Base-by-base conservation (phyloP, 2,329 filamentous ascomycete species). In the Grosmannia huntii region DNA sequence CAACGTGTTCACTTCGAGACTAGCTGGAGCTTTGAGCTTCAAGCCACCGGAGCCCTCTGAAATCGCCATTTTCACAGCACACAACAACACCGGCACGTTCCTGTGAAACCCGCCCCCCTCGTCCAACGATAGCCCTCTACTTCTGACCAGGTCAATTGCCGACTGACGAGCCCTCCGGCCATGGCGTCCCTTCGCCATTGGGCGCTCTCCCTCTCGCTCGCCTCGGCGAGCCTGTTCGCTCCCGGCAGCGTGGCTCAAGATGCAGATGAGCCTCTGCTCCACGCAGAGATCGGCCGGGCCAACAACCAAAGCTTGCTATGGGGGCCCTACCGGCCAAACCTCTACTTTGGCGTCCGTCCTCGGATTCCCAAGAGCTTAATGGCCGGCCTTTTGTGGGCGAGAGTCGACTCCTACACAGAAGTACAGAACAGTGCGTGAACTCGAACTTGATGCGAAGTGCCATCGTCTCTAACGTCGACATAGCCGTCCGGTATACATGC, bases 281-380 rank as follows among this genome's bases (percentile, higher is more conserved):
- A 72, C 50, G 70, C 69, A 61, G 78, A 82, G 65, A 72, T 80
- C 60, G 75, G 72, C 38, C 76, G 77, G 16, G 68, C 76, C 62
- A 82, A 82, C 67, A 96, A 97, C 71, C 81, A 95, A 67, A 92
- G 87, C 67, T 77, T 99, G 65, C 78, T 97, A 75, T 99, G 94
- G 94, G 94, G 94, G 0, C 90, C 94, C 1, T 99, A 97, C 74
- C 83, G 89, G 65, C 87, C 92, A 0, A 96, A 96, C 67, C 73
- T 97, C 51, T 97, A 96, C 72, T 97, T 97, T 75, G 92, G 92
- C 2, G 82, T 96, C 41, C 81, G 89, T 23, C 89, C 92, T 52
- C 81, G 90, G 60, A 78, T 92, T 55, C 87, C 91, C 0, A 84
- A 91, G 68, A 91, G 89, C 65, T 71, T 97, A 64, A 83, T 86